Base-by-base conservation (phyloP, 2,329 filamentous ascomycete species). In the Parastagonospora nodorum region DNA sequence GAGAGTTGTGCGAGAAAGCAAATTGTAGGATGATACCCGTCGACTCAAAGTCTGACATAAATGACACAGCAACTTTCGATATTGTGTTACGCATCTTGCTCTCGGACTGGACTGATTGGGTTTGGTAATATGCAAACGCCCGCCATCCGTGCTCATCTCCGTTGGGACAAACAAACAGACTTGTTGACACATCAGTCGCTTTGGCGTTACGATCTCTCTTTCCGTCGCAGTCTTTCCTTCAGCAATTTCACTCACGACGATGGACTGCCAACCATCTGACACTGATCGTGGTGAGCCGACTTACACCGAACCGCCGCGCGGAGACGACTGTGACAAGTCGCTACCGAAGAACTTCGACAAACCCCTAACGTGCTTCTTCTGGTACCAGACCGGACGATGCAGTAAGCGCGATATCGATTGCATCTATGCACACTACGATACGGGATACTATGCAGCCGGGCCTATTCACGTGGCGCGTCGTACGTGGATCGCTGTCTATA, bases 21-120 rank as follows among this genome's bases (percentile, higher is more conserved):
- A 82, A 62, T 70, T 84, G 47, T 84, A 72, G 74, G n/a, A 37
- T 54, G 50, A 55, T 55, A 55, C 46, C 52, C 48, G 31, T 29
- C 27, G 24, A 45, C 27, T 32, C n/a, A 11, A n/a, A 32, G 19
- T 8, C 24, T 27, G 10, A 30, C 27, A 27, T 15, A 42, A n/a
- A 30, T 31, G 27, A n/a, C 4, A 30, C 24, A 30, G n/a, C 12
- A 16, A 14, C 11, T 16, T 30, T 8, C 8, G 19, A 24, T 24
- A 24, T 24, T 3, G 19, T 24, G 19, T 24, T 24, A 24, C 19
- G 5, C 19, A 5, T 24, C 19, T 24, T 24, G 19, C 19, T 24
- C 19, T 24, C 5, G 19, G 19, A 5, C 19, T 24, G 19, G 19
- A 24, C 19, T 24, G 19, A 24, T 24, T 24, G 19, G 19, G 19